Percentiles rank a stretch among this genome's conserved stretches.
phyloP scores from a whole-genome alignment of 2,329 filamentous ascomycete genomes.

The Atkinsonella texensis region DNA sequence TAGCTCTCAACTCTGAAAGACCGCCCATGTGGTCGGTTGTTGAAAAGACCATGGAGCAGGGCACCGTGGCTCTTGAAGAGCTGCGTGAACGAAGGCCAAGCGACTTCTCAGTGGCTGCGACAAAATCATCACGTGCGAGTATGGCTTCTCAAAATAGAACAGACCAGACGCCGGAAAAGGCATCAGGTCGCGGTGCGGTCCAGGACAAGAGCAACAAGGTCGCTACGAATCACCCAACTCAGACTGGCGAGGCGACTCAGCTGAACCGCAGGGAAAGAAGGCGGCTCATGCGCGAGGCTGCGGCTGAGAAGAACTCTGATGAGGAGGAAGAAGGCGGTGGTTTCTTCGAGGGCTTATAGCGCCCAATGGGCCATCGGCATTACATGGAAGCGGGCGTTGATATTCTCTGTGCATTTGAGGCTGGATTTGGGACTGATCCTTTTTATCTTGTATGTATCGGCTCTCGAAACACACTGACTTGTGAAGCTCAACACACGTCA shows the following conservation, averaged over 20 bases:
- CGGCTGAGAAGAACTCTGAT: conserved; percentile 24
- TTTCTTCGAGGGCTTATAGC: conserved; percentile 29
- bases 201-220: conserved; percentile 11
- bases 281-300: conserved; percentile 21
- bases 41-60: conserved; percentile 50
- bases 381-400: background rate
- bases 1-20: conserved; percentile 32
- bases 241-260: conserved; percentile 14
- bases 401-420: background rate
- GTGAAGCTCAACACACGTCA: background rate
- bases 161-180: background rate
- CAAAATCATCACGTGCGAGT: conserved; percentile 8
- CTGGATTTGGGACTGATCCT: background rate
- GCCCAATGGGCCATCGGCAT: background rate
- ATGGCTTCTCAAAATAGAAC: background rate
- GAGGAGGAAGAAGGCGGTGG: conserved; percentile 39
- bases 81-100: conserved; percentile 40
- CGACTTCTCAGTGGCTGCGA: conserved; percentile 7
- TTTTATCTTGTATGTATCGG: background rate
- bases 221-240: background rate
- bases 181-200: background rate
- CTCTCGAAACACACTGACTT: background rate
- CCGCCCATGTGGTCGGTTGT: conserved; percentile 57
- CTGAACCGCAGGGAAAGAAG: conserved; percentile 26
- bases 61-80: conserved; percentile 36